These are phyloP conservation scores for Zymoseptoria brevis DNA, from an alignment of 2,329 filamentous ascomycete species.

Conservation along the genomic window DNA sequence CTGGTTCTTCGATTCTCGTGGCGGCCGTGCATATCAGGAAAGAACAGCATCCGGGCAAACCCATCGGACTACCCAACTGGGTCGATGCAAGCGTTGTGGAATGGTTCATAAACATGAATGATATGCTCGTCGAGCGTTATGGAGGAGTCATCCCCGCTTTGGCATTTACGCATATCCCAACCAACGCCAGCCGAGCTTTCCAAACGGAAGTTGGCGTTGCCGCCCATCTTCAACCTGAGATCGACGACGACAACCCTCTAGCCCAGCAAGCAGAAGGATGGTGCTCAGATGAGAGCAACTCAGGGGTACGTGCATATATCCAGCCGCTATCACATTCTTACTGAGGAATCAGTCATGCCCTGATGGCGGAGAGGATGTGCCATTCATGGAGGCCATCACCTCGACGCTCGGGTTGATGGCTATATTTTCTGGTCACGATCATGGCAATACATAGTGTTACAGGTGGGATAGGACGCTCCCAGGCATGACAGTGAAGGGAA, in stretches of 20 bases:
- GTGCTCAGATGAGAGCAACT: slow-evolving; percentile 31
- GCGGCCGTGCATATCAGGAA: slow-evolving; percentile 48
- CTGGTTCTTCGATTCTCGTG: slow-evolving; percentile 64
- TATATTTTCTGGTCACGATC: slow-evolving; percentile 57
- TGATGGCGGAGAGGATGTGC: slow-evolving; percentile 45
- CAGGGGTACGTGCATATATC: slow-evolving; percentile 11
- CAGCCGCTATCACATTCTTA: not conserved
- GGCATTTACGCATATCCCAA: slow-evolving; percentile 50
- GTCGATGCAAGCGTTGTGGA: slow-evolving; percentile 37
- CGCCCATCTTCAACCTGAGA: slow-evolving; percentile 37
- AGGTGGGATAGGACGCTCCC: slow-evolving; percentile 23
- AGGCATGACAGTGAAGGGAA: slow-evolving; percentile 24
- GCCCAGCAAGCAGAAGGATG: slow-evolving; percentile 35
- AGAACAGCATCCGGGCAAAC: slow-evolving; percentile 25
- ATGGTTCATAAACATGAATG: slow-evolving; percentile 37
- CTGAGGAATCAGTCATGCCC: slow-evolving; percentile 9
- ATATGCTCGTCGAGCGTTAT: slow-evolving; percentile 11
- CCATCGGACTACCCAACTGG: slow-evolving; percentile 35
- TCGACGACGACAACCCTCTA: slow-evolving; percentile 38
- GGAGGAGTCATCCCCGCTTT: slow-evolving; percentile 38
- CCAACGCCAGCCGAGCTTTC: slow-evolving; percentile 35
- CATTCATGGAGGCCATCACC: slow-evolving; percentile 56
- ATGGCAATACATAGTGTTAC: slow-evolving; percentile 36
- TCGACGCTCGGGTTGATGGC: slow-evolving; percentile 48
- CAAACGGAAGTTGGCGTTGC: slow-evolving; percentile 37